Percentiles rank a stretch among this genome's conserved stretches.
phyloP scores from a whole-genome alignment of 2,329 filamentous ascomycete species.

The Ceratocystis ficicola region DNA sequence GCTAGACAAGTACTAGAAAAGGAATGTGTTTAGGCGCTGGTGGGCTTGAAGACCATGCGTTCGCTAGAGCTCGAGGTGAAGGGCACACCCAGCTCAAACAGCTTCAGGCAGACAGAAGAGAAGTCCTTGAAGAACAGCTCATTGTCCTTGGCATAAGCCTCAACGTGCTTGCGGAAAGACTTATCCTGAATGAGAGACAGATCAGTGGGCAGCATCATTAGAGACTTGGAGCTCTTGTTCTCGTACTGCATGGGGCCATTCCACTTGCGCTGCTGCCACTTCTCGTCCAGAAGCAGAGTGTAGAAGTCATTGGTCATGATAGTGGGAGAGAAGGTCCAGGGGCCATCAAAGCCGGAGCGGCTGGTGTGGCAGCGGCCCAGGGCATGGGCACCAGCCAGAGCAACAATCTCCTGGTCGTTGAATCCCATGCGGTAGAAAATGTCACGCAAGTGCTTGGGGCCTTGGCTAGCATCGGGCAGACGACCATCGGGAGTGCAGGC shows the following conservation, averaged over 20 bases:
- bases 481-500: constrained; percentile 92
- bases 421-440: constrained; percentile 98
- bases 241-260: constrained; percentile 79
- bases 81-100: constrained; percentile 90
- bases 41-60: constrained; percentile 53
- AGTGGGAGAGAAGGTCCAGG: constrained; percentile 86
- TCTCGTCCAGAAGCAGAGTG: constrained; percentile 75
- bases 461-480: constrained; percentile 66
- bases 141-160: constrained; percentile 85
- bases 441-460: constrained; percentile 66
- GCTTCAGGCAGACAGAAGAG: constrained; percentile 59
- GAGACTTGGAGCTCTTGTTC: constrained; percentile 70
- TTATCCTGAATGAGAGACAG: constrained; percentile 81
- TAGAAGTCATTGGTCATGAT: constrained; percentile 92
- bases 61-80: constrained; percentile 51
- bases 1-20: not conserved
- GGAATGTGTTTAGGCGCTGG: constrained; percentile 23
- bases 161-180: constrained; percentile 64
- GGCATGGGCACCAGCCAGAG: constrained; percentile 72
- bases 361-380: constrained; percentile 82
- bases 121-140: constrained; percentile 93
- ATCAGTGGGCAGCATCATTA: constrained; percentile 98
- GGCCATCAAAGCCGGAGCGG: constrained; percentile 76
- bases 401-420: constrained; percentile 93
- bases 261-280: constrained; percentile 89